Evolutionary conservation across 176 grass and related monocot genomes (phyloP).

Genomic region (Lolium rigidum): DNA sequence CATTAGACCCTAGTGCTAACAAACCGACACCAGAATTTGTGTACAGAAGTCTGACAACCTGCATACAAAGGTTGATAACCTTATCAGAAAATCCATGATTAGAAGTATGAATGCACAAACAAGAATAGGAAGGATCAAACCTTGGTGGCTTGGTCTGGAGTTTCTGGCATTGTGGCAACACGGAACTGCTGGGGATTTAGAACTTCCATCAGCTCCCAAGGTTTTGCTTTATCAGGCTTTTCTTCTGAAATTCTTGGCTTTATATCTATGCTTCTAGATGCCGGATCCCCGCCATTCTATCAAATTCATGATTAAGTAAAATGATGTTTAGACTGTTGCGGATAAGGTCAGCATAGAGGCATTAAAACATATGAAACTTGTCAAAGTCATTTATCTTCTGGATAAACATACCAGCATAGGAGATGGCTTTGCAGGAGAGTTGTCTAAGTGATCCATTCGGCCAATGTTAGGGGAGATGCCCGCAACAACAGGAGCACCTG

Average conservation of each 20-base stretch:
- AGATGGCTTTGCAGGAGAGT: constrained; percentile 92
- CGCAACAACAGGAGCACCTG: constrained; percentile 78
- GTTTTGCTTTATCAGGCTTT: constrained; percentile 71
- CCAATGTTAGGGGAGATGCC: constrained; percentile 75
- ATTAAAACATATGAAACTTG: constrained; percentile 28
- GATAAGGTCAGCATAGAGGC: constrained; percentile 31
- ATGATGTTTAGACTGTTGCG: constrained; percentile 34
- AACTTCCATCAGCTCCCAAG: constrained; percentile 77
- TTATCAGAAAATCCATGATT: constrained; percentile 16
- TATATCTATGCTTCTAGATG: constrained; percentile 76
- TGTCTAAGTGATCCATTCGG: constrained; percentile 81
- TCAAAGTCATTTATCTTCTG: constrained; percentile 6
- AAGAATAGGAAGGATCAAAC: constrained; percentile 46
- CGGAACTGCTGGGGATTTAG: constrained; percentile 82
- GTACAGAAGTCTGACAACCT: constrained; percentile 91
- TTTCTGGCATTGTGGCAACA: constrained; percentile 89
- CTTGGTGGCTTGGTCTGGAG: constrained; percentile 75
- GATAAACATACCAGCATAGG: constrained; percentile 67
- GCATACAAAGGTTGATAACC: constrained; percentile 41
- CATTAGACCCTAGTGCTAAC: constrained; percentile 92
- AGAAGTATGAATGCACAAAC: constrained; percentile 29
- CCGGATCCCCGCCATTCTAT: constrained; percentile 82
- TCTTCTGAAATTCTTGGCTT: constrained; percentile 88
- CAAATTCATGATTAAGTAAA: constrained; percentile 50
- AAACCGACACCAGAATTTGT: constrained; percentile 92